Percentiles rank a stretch among this genome's conserved stretches.
Conservation (phyloP, 2,329 filamentous ascomycete species). For the Ilyonectria sp. region DNA sequence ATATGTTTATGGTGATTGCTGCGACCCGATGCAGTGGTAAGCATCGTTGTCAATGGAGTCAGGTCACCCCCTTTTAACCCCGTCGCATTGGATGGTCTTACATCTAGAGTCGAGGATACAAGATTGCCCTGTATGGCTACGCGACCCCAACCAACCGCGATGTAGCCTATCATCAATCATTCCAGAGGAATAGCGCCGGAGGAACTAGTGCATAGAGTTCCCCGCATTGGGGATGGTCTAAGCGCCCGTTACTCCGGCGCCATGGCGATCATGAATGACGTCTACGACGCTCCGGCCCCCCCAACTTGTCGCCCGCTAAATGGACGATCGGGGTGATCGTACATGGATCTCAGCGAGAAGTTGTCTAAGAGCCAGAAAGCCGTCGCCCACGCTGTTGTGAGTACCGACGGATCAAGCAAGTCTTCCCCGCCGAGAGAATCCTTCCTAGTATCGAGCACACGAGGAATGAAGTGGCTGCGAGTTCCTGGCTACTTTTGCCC, state of each 20-base stretch:
- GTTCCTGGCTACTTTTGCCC: background rate
- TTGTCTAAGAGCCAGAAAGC: background rate
- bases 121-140: background rate
- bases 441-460: background rate
- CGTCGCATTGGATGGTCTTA: background rate
- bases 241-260: background rate
- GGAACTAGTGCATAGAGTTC: background rate
- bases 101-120: background rate
- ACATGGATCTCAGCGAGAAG: background rate
- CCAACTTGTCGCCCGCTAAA: slow-evolving; percentile 1
- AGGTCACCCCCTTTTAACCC: background rate
- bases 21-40: background rate
- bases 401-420: background rate
- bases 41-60: background rate
- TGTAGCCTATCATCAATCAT: background rate
- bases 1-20: slow-evolving; percentile 3
- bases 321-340: background rate
- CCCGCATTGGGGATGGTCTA: background rate
- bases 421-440: background rate
- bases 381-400: background rate
- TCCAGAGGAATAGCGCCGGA: background rate
- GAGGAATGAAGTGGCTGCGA: background rate
- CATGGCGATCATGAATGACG: background rate
- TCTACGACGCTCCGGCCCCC: background rate
- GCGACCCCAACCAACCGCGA: background rate